Evolutionary conservation across 2,329 filamentous ascomycete genomes (phyloP), one percentile per base, ranked within the genome.

Genomic region (Drechslerella stenobrocha): DNA sequence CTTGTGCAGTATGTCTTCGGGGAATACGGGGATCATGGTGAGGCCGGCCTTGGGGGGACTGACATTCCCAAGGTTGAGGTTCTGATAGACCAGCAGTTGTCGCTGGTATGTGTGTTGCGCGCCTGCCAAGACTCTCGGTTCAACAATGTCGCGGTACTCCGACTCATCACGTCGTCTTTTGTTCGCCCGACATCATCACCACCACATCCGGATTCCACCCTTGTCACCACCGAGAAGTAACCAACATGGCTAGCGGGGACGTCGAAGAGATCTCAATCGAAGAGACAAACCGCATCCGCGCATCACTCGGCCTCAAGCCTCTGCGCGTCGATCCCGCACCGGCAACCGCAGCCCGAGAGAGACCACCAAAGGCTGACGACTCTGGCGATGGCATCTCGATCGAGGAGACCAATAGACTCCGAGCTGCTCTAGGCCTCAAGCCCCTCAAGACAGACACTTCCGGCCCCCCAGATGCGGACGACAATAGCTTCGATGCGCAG

Each of bases 401-500:
- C 75, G 89, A 95, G 77, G 90, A 96, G 81, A 90, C 89, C 71
- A 97, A 97, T 79, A 88, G 91, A 75, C 87, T 96, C 74, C 90
- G 92, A 73, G 82, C 87, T 73, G 89, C 90, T 51, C 84, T 96
- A 79, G 92, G 92, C 74, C 85, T 96, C 81, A 89, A 92, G 75
- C 91, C 90, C 26, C 80, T 97, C 74, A 89, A 90, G 20, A 88
- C 95, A 7, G 89, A 91, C 23, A 18, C 61, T 9, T 45, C 40
- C n/a, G 24, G 42, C 3, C 46, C 61, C 28, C 35, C 61, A 0
- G 50, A 26, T 28, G 37, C 52, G 2, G 85, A 88, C 50, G 87
- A 88, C 69, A 93, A 93, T 75, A 93, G 81, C 74, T 81, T 81
- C 65, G 84, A 83, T 71, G 74, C 81, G 0, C 80, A 81, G 75